These are phyloP conservation scores for Pythium dissimile DNA, from an alignment of 352 stramenopile genomes.

Conservation along the genomic window DNA sequence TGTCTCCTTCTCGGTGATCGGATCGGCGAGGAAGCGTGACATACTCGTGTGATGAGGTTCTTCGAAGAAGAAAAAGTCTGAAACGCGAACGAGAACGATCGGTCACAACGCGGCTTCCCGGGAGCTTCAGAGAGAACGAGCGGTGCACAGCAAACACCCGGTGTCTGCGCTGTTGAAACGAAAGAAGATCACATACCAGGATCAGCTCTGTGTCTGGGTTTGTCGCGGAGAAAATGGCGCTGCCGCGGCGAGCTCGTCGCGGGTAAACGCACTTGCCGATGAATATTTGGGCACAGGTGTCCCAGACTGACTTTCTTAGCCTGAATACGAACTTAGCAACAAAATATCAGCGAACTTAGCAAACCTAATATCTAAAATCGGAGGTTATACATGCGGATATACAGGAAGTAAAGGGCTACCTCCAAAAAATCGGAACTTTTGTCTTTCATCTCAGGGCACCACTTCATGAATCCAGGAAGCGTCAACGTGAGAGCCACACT, in stretches of 20 bases:
- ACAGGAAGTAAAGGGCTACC: neutral
- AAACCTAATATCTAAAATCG: neutral
- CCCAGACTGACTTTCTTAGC: constrained; percentile 13
- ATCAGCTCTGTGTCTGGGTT: constrained; percentile 10
- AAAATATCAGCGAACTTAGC: constrained; percentile 20
- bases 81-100: no score
- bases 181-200: neutral
- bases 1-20: constrained; percentile 73
- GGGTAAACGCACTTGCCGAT: no score
- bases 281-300: no score
- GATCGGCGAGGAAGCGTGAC: constrained; percentile 84
- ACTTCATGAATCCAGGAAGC: no score
- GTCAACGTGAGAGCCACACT: no score
- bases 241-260: no score
- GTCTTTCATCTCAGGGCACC: neutral
- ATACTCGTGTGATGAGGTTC: constrained; percentile 26
- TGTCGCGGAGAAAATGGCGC: neutral
- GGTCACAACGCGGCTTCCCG: no score
- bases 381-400: neutral
- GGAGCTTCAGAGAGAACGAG: no score
- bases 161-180: neutral
- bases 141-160: neutral
- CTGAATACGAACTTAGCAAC: constrained; percentile 10
- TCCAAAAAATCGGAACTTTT: neutral
- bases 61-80: neutral